These are phyloP conservation scores for Aspergillus fijiensis DNA, from an alignment of 2,329 filamentous ascomycete genomes.

Conservation along the genomic window DNA sequence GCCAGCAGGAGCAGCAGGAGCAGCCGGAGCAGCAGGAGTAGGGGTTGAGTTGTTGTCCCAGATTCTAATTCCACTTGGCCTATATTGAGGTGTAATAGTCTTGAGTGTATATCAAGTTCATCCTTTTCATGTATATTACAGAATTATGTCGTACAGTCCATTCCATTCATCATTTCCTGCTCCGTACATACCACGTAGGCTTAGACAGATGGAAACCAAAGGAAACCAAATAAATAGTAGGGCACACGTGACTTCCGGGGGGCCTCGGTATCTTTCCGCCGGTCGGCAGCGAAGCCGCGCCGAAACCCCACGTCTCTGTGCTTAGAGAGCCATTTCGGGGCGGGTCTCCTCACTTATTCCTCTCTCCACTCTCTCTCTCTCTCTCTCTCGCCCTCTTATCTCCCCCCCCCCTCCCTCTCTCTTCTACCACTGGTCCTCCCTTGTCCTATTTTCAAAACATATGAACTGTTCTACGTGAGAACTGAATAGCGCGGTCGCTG, in stretches of 20 bases:
- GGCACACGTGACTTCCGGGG: slow-evolving; percentile 23
- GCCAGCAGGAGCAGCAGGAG: background rate
- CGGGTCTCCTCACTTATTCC: slow-evolving; percentile 7
- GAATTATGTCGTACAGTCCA: background rate
- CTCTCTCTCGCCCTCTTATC: background rate
- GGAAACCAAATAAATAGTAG: background rate
- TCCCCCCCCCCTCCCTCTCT: no score
- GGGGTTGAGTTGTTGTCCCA: no score
- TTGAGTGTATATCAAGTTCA: no score
- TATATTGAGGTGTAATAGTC: no score
- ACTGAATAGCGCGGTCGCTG: background rate
- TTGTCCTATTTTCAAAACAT: background rate
- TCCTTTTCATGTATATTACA: no score
- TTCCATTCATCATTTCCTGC: background rate
- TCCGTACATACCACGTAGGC: no score
- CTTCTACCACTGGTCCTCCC: background rate
- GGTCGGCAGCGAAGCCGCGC: slow-evolving; percentile 21
- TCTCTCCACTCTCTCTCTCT: background rate
- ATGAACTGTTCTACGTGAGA: slow-evolving; percentile 3
- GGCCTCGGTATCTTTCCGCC: slow-evolving; percentile 23
- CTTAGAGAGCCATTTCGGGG: slow-evolving; percentile 10
- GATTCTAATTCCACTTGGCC: no score
- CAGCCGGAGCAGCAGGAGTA: background rate
- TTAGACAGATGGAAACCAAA: no score
- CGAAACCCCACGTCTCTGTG: slow-evolving; percentile 27